phyloP scores from a whole-genome alignment of 2,329 filamentous ascomycete species.

The Aureobasidium subglaciale region DNA sequence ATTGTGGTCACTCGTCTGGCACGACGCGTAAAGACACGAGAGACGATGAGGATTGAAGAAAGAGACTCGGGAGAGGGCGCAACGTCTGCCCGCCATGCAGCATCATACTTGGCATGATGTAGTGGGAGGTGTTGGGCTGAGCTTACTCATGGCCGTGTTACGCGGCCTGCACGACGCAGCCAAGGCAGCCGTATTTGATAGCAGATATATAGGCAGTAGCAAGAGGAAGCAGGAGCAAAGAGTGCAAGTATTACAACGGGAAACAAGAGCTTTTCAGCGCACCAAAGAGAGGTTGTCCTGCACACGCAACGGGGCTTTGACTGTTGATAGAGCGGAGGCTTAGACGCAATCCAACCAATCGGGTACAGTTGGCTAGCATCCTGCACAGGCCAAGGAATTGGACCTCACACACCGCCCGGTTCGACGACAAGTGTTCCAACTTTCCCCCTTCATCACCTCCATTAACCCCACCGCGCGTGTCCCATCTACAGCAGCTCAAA shows the following conservation, averaged over 20 bases:
- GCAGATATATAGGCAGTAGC: background rate
- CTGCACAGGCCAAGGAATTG: slow-evolving; percentile 14
- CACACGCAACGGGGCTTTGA: slow-evolving; percentile 11
- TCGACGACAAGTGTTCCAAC: slow-evolving; percentile 17
- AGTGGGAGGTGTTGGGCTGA: background rate
- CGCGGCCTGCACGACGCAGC: slow-evolving; percentile 6
- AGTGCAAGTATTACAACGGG: background rate
- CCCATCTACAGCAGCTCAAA: slow-evolving; percentile 14
- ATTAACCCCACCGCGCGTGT: slow-evolving; percentile 13
- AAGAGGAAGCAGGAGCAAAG: background rate
- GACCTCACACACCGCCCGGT: slow-evolving; percentile 11
- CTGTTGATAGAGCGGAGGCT: slow-evolving; percentile 11
- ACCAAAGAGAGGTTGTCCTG: background rate
- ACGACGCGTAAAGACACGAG: slow-evolving; percentile 11
- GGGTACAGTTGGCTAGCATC: background rate
- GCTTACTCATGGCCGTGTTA: background rate
- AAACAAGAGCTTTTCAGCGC: background rate
- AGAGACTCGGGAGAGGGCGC: slow-evolving; percentile 5
- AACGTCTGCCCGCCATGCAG: slow-evolving; percentile 11
- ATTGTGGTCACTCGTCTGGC: background rate
- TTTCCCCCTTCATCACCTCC: slow-evolving; percentile 16
- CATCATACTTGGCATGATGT: slow-evolving; percentile 10
- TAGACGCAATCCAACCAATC: slow-evolving; percentile 10
- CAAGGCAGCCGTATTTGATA: slow-evolving; percentile 10
- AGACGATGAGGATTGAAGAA: slow-evolving; percentile 4